Conservation (phyloP, 169 alveolate species). For the Plasmodium cynomolgi region DNA sequence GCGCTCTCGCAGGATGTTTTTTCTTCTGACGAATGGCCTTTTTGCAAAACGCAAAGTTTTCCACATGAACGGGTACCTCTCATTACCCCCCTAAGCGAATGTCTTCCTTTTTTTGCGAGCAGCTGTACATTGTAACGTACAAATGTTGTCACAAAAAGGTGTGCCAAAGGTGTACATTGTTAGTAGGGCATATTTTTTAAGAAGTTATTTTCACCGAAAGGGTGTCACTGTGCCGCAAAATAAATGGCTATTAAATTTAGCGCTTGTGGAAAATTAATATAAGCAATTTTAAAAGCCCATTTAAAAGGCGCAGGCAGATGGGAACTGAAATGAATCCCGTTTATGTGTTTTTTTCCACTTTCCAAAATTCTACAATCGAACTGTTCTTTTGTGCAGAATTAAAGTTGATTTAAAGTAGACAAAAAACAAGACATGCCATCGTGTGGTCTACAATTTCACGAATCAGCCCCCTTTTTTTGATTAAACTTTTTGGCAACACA, state of each 20-base stretch:
- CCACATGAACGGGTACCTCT: not conserved
- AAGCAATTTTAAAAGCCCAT: not conserved
- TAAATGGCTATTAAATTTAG: not conserved
- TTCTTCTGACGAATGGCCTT: not conserved
- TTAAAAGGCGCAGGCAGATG: not conserved
- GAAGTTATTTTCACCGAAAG: not conserved
- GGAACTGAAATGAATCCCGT: not conserved
- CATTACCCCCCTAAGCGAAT: not conserved
- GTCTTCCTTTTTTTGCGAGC: not conserved
- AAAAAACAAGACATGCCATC: not conserved
- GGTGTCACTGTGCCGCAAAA: not conserved
- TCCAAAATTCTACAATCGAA: not conserved
- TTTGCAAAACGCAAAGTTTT: constrained; percentile 1
- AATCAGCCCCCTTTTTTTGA: not conserved
- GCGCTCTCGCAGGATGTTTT: not conserved
- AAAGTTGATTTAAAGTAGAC: not conserved
- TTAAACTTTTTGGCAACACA: not conserved
- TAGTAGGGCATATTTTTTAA: not conserved
- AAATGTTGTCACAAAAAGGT: not conserved
- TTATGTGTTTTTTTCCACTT: not conserved
- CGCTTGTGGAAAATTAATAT: not conserved
- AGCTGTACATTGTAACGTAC: not conserved
- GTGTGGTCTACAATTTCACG: not conserved
- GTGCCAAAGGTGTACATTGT: not conserved
- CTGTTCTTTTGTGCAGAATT: not conserved